Evolutionary conservation across 2,329 filamentous ascomycete species (phyloP), one percentile per base, ranked within the genome.

Genomic region (Clarireedia homoeocarpa): DNA sequence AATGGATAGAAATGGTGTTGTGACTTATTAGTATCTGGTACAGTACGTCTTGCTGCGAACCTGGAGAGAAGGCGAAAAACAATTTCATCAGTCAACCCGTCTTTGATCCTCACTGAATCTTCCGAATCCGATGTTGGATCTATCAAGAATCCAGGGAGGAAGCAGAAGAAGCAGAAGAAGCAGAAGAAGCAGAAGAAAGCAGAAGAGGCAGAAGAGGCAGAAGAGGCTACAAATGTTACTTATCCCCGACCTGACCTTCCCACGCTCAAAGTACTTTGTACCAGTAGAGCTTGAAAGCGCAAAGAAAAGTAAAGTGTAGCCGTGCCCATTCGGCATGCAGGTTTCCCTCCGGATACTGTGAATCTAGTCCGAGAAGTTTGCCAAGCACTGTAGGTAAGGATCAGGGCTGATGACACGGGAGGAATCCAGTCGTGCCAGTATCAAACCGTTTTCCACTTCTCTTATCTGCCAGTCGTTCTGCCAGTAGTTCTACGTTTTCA

Each of bases 321-420:
- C 30, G 30, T 14, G 30, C 6, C 27, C 7, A 9, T 10, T 12
- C 15, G 9, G 38, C 15, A 42, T 42, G 39, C 39, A 42, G 17
- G 15, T 20, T 14, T n/a, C 39, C 39, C 17, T 42, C 4, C 15
- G 39, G 30, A 34, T 34, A 34, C 9, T 12, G 30, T 34, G 5
- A 12, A 34, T 34, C 30, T 15, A n/a, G n/a, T n/a, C 17, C 17
- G 5, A 14, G n/a, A 57, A 54, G 53, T 26, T 40, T 34, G 10
- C 30, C 55, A 24, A 48, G 20, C 20, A 20, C 20, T 20, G 20
- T 20, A 20, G 20, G 20, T 20, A 20, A 20, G 61, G 57, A 53
- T 58, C 58, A 58, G 39, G 61, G 58, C 23, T 59, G 12, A 1
- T 36, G 23, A 30, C 24, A 55, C 58, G 61, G 60, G 56, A 46